A percentile compares a stretch with the other conserved stretches of the same genome.
Evolutionary conservation across 179 eudicot genomes (phyloP).

Genomic region (Silene coronaria): DNA sequence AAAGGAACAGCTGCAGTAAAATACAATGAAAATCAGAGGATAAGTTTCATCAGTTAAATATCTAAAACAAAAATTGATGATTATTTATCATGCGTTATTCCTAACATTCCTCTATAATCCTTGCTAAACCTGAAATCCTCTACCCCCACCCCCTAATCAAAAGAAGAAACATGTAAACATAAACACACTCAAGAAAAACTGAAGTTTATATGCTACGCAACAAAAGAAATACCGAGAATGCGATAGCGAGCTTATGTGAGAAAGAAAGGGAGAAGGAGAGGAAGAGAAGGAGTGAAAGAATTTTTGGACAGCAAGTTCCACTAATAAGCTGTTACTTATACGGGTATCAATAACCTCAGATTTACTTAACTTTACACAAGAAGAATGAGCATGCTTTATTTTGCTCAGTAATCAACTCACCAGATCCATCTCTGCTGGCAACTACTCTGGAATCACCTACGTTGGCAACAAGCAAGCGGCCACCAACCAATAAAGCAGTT

Average conservation of each 20-base stretch:
- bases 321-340: too few relatives aligned
- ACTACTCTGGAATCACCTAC: conserved; percentile 83
- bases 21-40: conserved; percentile 7
- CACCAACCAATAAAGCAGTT: conserved; percentile 57
- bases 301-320: too few relatives aligned
- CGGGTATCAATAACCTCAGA: not conserved
- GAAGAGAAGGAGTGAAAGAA: too few relatives aligned
- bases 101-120: too few relatives aligned
- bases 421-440: conserved; percentile 58
- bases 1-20: conserved; percentile 52
- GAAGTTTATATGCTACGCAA: too few relatives aligned
- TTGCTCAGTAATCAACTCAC: conserved; percentile 14
- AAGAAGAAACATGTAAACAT: too few relatives aligned
- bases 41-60: not conserved
- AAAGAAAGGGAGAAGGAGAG: too few relatives aligned
- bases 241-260: too few relatives aligned
- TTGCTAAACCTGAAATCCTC: too few relatives aligned
- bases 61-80: not conserved
- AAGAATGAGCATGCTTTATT: not conserved
- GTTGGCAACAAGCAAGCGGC: conserved; percentile 63
- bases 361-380: not conserved
- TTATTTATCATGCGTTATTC: not conserved
- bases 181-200: too few relatives aligned
- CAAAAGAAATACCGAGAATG: too few relatives aligned
- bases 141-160: too few relatives aligned